These are phyloP conservation scores for Hyaloscypha bicolor DNA, from an alignment of 495 filamentous ascomycete genomes.

Conservation along the genomic window DNA sequence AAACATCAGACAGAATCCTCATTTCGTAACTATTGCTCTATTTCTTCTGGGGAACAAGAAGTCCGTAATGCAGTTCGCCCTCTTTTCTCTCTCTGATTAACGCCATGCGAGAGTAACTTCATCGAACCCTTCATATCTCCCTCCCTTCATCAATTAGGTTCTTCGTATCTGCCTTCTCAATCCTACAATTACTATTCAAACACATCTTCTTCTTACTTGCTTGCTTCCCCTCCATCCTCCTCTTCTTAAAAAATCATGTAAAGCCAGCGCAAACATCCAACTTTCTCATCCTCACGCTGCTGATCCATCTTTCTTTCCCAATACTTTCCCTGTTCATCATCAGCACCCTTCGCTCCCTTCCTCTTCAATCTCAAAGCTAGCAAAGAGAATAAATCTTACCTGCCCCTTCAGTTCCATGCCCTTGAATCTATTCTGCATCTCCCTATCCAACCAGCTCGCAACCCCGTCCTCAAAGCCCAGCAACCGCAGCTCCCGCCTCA, in stretches of 20 bases:
- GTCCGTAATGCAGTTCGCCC: not conserved
- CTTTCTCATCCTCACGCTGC: not conserved
- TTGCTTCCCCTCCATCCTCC: not conserved
- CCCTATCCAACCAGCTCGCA: not conserved
- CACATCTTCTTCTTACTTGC: not conserved
- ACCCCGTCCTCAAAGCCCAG: constrained; percentile 2
- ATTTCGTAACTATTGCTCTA: too few species aligned
- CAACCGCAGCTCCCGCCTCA: constrained; percentile 4
- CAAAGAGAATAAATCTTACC: not conserved
- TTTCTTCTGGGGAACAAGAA: not conserved
- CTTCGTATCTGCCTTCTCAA: not conserved
- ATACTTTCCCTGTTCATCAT: not conserved
- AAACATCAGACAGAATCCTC: too few species aligned
- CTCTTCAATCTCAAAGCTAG: not conserved
- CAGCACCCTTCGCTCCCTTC: not conserved
- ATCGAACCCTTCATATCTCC: not conserved
- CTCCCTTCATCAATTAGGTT: not conserved
- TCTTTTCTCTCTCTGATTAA: not conserved
- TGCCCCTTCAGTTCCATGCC: not conserved
- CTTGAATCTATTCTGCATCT: not conserved
- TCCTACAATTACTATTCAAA: not conserved
- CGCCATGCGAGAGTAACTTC: not conserved
- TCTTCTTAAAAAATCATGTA: not conserved
- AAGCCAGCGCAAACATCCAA: not conserved
- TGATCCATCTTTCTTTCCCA: not conserved